These are phyloP conservation scores for Piloderma croceum DNA, from an alignment of 768 basidiomycete genomes.

Conservation along the genomic window DNA sequence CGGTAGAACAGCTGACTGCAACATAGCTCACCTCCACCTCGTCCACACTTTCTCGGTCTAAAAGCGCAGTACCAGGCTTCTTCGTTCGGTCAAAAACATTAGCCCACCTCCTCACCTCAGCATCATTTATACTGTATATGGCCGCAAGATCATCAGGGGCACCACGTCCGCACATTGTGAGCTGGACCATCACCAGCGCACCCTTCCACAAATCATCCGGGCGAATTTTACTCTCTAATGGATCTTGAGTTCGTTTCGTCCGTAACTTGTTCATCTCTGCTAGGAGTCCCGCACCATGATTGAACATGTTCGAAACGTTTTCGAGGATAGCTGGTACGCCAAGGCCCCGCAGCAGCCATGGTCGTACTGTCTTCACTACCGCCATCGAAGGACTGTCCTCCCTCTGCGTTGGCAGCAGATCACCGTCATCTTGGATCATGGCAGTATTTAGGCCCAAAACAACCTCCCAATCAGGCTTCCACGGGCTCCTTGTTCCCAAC, in stretches of 20 bases:
- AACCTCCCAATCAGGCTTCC: constrained; percentile 68
- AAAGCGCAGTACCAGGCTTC: constrained; percentile 14
- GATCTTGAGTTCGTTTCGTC: constrained; percentile 43
- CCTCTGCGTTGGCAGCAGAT: constrained; percentile 57
- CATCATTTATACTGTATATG: constrained; percentile 60
- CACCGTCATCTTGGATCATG: constrained; percentile 13
- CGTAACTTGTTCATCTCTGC: constrained; percentile 57
- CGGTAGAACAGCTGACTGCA: background rate
- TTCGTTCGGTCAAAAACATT: constrained; percentile 21
- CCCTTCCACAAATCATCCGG: constrained; percentile 46
- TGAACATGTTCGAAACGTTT: constrained; percentile 32
- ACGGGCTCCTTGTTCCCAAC: constrained; percentile 64
- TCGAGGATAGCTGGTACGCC: constrained; percentile 43
- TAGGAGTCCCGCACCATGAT: constrained; percentile 40
- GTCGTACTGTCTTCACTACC: constrained; percentile 19
- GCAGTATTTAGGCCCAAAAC: constrained; percentile 48
- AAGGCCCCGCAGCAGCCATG: constrained; percentile 71
- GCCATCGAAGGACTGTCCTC: constrained; percentile 24
- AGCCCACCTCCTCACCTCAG: constrained; percentile 46
- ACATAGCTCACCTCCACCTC: constrained; percentile 23
- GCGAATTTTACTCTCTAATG: constrained; percentile 27
- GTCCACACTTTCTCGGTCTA: constrained; percentile 16
- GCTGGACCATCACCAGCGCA: constrained; percentile 63
- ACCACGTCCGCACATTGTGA: constrained; percentile 62
- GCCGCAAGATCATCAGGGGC: constrained; percentile 68